Evolutionary conservation across 202 grass and related monocot species (phyloP), one percentile per base, ranked within the genome.

Genomic region (Miscanthus sacchariflorus): DNA sequence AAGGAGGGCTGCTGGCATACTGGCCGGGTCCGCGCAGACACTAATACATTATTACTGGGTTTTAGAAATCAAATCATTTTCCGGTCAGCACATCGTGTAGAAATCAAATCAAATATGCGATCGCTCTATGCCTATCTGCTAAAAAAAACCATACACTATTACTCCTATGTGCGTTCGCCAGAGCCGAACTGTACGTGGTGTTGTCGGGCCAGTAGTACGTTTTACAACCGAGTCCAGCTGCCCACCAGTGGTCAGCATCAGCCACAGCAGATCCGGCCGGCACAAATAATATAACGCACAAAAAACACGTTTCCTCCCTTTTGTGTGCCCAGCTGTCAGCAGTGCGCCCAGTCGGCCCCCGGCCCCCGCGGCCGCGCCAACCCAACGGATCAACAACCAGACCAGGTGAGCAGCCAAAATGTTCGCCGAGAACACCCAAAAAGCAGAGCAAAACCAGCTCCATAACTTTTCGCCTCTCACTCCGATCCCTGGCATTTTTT

Each of bases 301-400:
- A 49, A 86, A 89, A 92, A 86, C 90, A 92, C 87, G 90, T 92
- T 92, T 69, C 45, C 0, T 0, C 2, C 17, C 40, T 23, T 64
- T 24, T 12, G 70, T 48, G 54, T 70, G 88, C 56, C 76, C 68
- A 66, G 63, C 63, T 28, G 63, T 66, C 84, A 75, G 85, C 84
- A 33, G 70, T 45, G 28, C 38, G 6, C 9, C 36, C 12, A 42
- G 58, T 63, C n/a, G 58, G 58, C 58, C 9, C 58, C 56, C 66
- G 27, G 45, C 75, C 33, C 14, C 73, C 44, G 24, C 45, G 14
- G 44, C 48, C n/a, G 48, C 39, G 79, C 68, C 59, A 13, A 80
- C 63, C 36, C 27, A 35, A 59, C 56, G 19, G 42, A 4, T 72
- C 68, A 33, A 39, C 76, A 54, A 24, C 75, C 50, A 78, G 68